Percentiles rank a stretch among this genome's conserved stretches.
Evolutionary conservation across 2,329 filamentous ascomycete genomes (phyloP).

Genomic region (Alternaria sp.): DNA sequence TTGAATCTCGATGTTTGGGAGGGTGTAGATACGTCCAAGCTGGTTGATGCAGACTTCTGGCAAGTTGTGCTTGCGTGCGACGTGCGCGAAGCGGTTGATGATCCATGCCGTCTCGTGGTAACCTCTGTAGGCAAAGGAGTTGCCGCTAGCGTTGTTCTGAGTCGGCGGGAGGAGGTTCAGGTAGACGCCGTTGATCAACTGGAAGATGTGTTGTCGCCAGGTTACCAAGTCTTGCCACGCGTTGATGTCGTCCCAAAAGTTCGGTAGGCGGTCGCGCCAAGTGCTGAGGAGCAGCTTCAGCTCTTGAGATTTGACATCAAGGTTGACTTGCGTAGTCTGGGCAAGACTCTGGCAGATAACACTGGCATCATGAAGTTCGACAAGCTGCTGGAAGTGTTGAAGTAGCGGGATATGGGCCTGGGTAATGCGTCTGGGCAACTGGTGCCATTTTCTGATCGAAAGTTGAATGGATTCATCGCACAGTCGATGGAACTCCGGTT

Average conservation of each 20-base stretch:
- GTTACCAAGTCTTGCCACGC: conserved; percentile 99
- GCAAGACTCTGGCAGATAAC: conserved; percentile 93
- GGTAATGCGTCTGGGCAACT: conserved; percentile 90
- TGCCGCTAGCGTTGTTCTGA: conserved; percentile 78
- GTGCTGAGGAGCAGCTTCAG: conserved; percentile 91
- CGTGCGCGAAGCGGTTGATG: conserved; percentile 97
- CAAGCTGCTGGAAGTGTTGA: conserved; percentile 96
- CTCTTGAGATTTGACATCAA: conserved; percentile 94
- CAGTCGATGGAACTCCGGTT: conserved; percentile 82
- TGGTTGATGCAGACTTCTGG: conserved; percentile 98
- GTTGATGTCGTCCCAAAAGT: conserved; percentile 99
- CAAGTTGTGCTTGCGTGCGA: conserved; percentile 94
- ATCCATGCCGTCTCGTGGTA: conserved; percentile 99
- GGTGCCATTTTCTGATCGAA: conserved; percentile 98
- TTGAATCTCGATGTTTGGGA: conserved; percentile 99
- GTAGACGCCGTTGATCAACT: conserved; percentile 94
- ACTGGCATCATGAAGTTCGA: conserved; percentile 96
- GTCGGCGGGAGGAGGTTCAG: conserved; percentile 81
- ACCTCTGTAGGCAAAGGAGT: conserved; percentile 93
- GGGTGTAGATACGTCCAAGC: conserved; percentile 94
- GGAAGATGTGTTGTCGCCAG: conserved; percentile 99
- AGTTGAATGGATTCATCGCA: conserved; percentile 98
- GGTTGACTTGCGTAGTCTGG: conserved; percentile 80
- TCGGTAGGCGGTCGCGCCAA: conserved; percentile 94
- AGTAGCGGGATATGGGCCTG: conserved; percentile 94